phyloP scores from a whole-genome alignment of 2,329 filamentous ascomycete genomes.

The Cryphonectria parasitica region DNA sequence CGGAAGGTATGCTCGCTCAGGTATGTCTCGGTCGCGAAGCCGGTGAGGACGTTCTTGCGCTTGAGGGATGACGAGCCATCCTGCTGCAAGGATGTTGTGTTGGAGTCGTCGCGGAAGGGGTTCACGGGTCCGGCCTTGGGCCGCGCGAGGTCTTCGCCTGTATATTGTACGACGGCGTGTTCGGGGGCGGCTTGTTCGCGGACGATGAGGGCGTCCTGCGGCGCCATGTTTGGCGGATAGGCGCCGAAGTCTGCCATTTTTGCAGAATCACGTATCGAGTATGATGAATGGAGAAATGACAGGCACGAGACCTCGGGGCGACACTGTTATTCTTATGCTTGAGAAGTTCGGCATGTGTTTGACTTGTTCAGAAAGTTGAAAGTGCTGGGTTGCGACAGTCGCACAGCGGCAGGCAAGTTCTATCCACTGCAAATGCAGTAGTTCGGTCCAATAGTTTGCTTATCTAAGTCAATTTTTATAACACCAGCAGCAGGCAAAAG shows the following conservation, averaged over 20 bases:
- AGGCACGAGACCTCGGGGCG: too few relatives aligned
- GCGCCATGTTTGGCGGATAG: conserved; percentile 68
- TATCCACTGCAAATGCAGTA: not conserved
- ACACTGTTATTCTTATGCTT: too few relatives aligned
- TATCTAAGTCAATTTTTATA: not conserved
- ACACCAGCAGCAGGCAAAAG: not conserved
- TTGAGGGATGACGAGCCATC: conserved; percentile 35
- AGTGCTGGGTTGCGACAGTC: conserved; percentile 5
- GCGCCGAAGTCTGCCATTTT: conserved; percentile 65
- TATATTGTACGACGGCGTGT: conserved; percentile 66
- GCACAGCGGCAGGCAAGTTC: conserved; percentile 8
- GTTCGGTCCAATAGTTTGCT: not conserved
- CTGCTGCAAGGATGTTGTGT: conserved; percentile 40
- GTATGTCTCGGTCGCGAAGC: conserved; percentile 83
- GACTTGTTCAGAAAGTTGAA: not conserved
- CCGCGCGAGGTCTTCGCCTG: conserved; percentile 72
- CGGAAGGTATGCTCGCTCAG: conserved; percentile 92
- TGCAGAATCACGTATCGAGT: not conserved
- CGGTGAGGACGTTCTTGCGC: conserved; percentile 82
- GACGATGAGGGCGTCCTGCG: conserved; percentile 65
- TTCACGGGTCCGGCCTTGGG: conserved; percentile 72
- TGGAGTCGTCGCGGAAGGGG: conserved; percentile 69
- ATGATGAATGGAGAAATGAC: not conserved
- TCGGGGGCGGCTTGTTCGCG: conserved; percentile 58
- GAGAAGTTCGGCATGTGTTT: not conserved